These are phyloP conservation scores for Lanmaoa rubissima DNA, from an alignment of 768 basidiomycete species.

Conservation along the genomic window DNA sequence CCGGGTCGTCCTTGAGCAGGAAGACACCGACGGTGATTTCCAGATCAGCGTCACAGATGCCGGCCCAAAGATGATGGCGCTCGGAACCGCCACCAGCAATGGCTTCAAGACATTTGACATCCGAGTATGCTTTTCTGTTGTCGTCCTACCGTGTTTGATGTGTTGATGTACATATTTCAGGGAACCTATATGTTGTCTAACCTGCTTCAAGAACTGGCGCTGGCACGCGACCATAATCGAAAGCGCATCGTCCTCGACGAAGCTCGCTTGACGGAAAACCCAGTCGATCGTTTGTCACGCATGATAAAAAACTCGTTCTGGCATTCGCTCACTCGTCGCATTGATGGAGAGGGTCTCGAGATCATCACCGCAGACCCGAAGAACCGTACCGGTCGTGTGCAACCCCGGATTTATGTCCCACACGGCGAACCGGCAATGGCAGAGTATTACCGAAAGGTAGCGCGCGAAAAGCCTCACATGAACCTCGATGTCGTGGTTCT, in stretches of 20 bases:
- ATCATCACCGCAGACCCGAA: slow-evolving; percentile 98
- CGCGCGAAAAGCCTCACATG: slow-evolving; percentile 88
- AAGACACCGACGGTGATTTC: slow-evolving; percentile 96
- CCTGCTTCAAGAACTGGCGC: slow-evolving; percentile 95
- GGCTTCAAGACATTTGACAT: slow-evolving; percentile 98
- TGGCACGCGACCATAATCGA: slow-evolving; percentile 91
- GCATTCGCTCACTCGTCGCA: slow-evolving; percentile 94
- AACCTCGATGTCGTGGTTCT: slow-evolving; percentile 91
- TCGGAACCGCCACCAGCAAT: slow-evolving; percentile 96
- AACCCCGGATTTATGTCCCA: slow-evolving; percentile 94
- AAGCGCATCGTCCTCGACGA: slow-evolving; percentile 99
- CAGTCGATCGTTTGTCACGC: slow-evolving; percentile 91
- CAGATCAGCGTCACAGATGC: slow-evolving; percentile 96
- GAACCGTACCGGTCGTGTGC: slow-evolving; percentile 86
- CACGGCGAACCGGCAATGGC: slow-evolving; percentile 92
- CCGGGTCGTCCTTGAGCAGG: slow-evolving; percentile 92
- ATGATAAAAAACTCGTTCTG: slow-evolving; percentile 99
- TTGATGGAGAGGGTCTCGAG: slow-evolving; percentile 96
- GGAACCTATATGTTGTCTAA: slow-evolving; percentile 99
- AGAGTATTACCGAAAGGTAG: slow-evolving; percentile 92
- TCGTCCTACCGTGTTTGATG: not conserved
- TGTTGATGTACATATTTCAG: slow-evolving; percentile 38
- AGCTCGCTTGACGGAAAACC: slow-evolving; percentile 95
- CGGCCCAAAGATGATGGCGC: slow-evolving; percentile 92
- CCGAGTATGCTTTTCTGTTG: slow-evolving; percentile 50